Percentiles rank a stretch among this genome's conserved stretches.
These are phyloP conservation scores for Cubamyces sp. DNA, from an alignment of 768 basidiomycete genomes.

Conservation along the genomic window DNA sequence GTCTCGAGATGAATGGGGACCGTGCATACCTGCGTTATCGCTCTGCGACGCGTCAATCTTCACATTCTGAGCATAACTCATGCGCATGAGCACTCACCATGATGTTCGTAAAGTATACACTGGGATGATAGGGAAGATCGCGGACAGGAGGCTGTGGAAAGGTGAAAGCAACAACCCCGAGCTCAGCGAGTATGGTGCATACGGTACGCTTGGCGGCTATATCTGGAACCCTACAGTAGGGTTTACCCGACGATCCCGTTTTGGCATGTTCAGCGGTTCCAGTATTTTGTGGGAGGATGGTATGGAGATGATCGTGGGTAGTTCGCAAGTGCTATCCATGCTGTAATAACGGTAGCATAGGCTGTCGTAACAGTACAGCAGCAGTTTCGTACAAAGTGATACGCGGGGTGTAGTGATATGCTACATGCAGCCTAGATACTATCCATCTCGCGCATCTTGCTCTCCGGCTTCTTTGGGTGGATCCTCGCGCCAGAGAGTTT, in stretches of 20 bases:
- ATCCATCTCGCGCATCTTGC: not conserved
- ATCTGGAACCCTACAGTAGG: conserved; percentile 7
- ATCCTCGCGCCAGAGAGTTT: conserved; percentile 38
- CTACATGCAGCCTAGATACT: not conserved
- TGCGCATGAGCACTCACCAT: conserved; percentile 4
- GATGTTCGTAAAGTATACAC: conserved; percentile 5
- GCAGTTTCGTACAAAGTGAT: no score
- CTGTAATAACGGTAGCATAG: no score
- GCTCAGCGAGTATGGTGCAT: not conserved
- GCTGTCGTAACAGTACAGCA: no score
- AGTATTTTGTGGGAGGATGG: not conserved
- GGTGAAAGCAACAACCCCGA: not conserved
- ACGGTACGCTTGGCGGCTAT: not conserved
- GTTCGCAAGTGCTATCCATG: no score
- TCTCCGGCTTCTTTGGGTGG: not conserved
- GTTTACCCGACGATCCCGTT: not conserved
- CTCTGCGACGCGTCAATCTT: conserved; percentile 35
- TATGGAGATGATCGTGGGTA: no score
- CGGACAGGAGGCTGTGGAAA: not conserved
- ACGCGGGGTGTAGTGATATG: no score
- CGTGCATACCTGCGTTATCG: conserved; percentile 53
- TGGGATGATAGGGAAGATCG: not conserved
- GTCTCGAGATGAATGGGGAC: conserved; percentile 6
- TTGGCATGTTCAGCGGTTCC: conserved; percentile 6
- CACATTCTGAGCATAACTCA: not conserved